These are phyloP conservation scores for Daldinia eschscholtzii DNA, from an alignment of 2,329 filamentous ascomycete species.

Conservation along the genomic window DNA sequence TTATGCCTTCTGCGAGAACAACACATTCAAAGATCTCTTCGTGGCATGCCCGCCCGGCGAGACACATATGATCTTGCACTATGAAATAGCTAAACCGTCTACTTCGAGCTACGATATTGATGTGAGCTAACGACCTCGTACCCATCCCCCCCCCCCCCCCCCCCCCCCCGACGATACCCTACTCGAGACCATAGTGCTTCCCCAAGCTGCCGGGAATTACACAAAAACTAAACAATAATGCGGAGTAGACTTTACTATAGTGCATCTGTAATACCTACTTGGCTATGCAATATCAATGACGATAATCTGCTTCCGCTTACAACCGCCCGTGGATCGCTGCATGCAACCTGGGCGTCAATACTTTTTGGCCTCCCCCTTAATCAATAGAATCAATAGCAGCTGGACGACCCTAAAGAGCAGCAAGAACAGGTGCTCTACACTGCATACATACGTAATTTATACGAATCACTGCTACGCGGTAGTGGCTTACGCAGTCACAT, in stretches of 20 bases:
- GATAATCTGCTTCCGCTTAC: slow-evolving; percentile 17
- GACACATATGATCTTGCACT: background rate
- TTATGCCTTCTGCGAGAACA: slow-evolving; percentile 17
- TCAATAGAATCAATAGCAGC: slow-evolving; percentile 2
- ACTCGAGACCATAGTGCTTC: slow-evolving; percentile 3
- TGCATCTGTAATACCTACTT: slow-evolving; percentile 13
- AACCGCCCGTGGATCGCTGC: slow-evolving; percentile 21
- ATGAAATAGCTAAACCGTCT: background rate
- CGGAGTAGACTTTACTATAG: slow-evolving; percentile 2
- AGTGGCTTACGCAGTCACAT: slow-evolving; percentile 17
- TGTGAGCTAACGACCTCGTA: slow-evolving; percentile 13
- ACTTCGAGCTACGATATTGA: background rate
- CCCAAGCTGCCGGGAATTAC: slow-evolving; percentile 21
- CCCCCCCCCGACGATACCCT: slow-evolving; percentile 21
- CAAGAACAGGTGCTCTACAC: background rate
- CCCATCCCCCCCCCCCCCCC: slow-evolving; percentile 16
- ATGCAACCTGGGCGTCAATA: slow-evolving; percentile 13
- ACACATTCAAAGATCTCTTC: background rate
- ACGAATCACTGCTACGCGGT: slow-evolving; percentile 6
- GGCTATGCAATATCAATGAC: slow-evolving; percentile 7
- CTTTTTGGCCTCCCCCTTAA: slow-evolving; percentile 4
- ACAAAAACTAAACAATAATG: slow-evolving; percentile 11
- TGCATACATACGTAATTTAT: slow-evolving; percentile 13
- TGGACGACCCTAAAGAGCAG: background rate
- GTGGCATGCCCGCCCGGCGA: background rate